Percentiles rank a stretch among this genome's conserved stretches.
These are phyloP conservation scores for Platanthera guangdongensis DNA, from an alignment of 106 monocot genomes.

Conservation along the genomic window DNA sequence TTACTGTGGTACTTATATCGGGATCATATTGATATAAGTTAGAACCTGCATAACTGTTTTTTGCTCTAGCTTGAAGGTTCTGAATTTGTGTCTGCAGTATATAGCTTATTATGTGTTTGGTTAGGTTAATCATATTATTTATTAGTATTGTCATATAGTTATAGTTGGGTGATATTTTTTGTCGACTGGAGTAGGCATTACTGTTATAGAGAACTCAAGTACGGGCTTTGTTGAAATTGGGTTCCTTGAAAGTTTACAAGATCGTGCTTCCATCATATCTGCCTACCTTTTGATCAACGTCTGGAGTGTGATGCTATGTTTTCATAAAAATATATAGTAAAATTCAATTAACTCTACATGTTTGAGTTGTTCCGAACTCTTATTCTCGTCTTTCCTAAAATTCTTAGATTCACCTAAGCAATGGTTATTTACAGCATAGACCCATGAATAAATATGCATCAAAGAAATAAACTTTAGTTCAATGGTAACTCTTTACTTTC, in stretches of 20 bases:
- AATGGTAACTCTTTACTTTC: no score
- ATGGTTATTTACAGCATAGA: no score
- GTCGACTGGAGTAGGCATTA: neutral
- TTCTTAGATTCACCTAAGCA: no score
- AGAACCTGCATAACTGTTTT: neutral
- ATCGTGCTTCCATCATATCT: no score
- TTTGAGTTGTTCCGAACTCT: no score
- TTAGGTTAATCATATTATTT: neutral
- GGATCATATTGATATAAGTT: neutral
- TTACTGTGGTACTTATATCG: neutral
- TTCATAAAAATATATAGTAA: no score
- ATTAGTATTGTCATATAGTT: neutral
- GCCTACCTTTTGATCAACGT: no score
- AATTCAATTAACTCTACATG: no score
- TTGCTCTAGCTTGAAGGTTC: neutral
- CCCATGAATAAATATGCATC: no score
- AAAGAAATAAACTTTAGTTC: no score
- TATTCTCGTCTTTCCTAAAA: no score
- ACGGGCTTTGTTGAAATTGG: neutral
- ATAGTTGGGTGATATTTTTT: neutral
- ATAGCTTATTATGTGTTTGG: neutral
- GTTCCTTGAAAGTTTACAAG: neutral
- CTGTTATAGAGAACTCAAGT: neutral
- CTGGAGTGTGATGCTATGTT: no score
- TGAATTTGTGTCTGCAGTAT: neutral